Evolutionary conservation across 805 yeast genomes (phyloP).

Genomic region (Kurtzmaniella fragi): DNA sequence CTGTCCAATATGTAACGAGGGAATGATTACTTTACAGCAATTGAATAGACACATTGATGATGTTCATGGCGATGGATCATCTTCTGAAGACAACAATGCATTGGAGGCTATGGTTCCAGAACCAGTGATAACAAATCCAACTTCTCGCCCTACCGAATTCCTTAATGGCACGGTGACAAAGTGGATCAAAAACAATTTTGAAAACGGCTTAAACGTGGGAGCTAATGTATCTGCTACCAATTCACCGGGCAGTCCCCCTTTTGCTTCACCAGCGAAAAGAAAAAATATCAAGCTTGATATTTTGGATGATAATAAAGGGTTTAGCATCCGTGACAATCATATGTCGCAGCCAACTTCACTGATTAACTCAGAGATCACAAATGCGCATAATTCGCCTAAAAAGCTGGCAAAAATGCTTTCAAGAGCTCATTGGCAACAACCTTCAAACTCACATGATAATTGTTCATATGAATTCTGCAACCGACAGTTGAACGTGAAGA

Average conservation of each 20-base stretch:
- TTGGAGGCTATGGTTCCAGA: slow-evolving; percentile 7
- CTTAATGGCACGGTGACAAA: slow-evolving; percentile 34
- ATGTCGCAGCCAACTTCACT: background rate
- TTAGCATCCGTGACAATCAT: slow-evolving; percentile 24
- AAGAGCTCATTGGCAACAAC: slow-evolving; percentile 55
- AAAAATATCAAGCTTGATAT: slow-evolving; percentile 44
- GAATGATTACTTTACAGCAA: slow-evolving; percentile 48
- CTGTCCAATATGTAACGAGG: slow-evolving; percentile 71
- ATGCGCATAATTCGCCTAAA: slow-evolving; percentile 1
- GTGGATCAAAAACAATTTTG: slow-evolving; percentile 38
- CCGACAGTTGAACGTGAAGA: slow-evolving; percentile 42
- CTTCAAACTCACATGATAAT: slow-evolving; percentile 27
- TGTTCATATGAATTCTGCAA: slow-evolving; percentile 42
- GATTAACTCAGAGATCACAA: background rate
- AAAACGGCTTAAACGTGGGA: slow-evolving; percentile 32
- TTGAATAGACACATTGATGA: slow-evolving; percentile 72
- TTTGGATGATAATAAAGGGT: slow-evolving; percentile 39
- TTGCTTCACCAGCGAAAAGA: slow-evolving; percentile 19
- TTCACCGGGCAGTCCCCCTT: background rate
- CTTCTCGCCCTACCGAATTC: slow-evolving; percentile 10
- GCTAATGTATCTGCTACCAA: slow-evolving; percentile 12
- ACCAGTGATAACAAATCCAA: slow-evolving; percentile 5
- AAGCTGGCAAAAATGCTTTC: slow-evolving; percentile 11
- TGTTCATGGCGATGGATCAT: slow-evolving; percentile 42
- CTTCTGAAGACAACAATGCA: slow-evolving; percentile 1